phyloP scores from a whole-genome alignment of 352 stramenopile species.

The Pythium aphanidermatum region DNA sequence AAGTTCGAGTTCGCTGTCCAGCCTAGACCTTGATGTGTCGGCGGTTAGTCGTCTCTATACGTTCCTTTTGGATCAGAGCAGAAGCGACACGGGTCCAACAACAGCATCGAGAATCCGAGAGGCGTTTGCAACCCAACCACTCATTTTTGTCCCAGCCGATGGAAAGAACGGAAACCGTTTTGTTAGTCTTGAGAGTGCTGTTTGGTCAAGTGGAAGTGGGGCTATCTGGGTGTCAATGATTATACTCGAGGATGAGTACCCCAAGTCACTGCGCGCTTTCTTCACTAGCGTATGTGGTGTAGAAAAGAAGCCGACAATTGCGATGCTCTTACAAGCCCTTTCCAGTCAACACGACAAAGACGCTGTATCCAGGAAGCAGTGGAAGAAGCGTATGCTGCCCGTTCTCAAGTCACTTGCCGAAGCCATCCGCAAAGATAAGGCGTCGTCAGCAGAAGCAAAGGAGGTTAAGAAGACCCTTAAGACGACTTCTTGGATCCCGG shows the following conservation, averaged over 20 bases:
- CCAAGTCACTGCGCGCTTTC: conserved; percentile 42
- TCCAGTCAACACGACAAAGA: background rate
- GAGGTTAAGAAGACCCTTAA: conserved; percentile 28
- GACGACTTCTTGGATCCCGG: conserved; percentile 13
- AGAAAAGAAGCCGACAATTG: conserved; percentile 47
- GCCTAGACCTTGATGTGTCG: conserved; percentile 1
- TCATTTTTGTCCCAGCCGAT: conserved; percentile 9
- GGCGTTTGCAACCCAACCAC: conserved; percentile 6
- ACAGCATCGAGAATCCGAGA: conserved; percentile 5
- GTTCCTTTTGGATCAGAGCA: conserved; percentile 17
- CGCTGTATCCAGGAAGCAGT: conserved; percentile 9
- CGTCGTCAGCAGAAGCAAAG: conserved; percentile 34
- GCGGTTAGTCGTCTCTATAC: conserved; percentile 12
- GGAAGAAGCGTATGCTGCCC: conserved; percentile 27
- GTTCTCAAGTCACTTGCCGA: conserved; percentile 35
- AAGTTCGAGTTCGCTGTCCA: background rate
- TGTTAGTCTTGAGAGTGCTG: conserved; percentile 1
- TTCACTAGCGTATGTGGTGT: conserved; percentile 64
- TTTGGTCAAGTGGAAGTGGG: conserved; percentile 16
- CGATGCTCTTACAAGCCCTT: conserved; percentile 26
- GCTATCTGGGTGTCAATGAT: conserved; percentile 18
- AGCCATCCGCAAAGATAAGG: conserved; percentile 33
- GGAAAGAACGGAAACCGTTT: background rate
- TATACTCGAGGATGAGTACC: conserved; percentile 45
- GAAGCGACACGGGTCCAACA: background rate